These are phyloP conservation scores for Trichoderma koningii DNA, from an alignment of 2,329 filamentous ascomycete genomes.

Conservation along the genomic window DNA sequence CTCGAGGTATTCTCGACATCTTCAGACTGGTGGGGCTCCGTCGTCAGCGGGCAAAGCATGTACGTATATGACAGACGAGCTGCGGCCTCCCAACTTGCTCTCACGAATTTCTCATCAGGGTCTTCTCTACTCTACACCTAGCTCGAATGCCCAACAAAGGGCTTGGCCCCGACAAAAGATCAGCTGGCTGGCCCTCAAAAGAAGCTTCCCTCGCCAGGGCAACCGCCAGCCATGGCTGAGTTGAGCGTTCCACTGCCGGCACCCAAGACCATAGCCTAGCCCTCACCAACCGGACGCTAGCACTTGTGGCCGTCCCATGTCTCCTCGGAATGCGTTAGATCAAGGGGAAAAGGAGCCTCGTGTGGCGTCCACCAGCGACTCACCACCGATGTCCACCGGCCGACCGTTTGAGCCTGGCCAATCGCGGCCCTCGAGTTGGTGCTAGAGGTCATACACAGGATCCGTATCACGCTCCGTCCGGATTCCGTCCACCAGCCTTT, in stretches of 20 bases:
- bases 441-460: slow-evolving; percentile 19
- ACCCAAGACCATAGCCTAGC: not conserved
- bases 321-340: slow-evolving; percentile 20
- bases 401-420: slow-evolving; percentile 13
- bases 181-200: not conserved
- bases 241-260: not conserved
- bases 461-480: slow-evolving; percentile 12
- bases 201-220: not conserved
- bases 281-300: slow-evolving; percentile 4
- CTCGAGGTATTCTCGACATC: not conserved
- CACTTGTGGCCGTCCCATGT: slow-evolving; percentile 13
- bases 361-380: slow-evolving; percentile 23
- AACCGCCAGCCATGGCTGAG: not conserved
- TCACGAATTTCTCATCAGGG: no score
- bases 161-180: not conserved
- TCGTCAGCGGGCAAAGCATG: not conserved
- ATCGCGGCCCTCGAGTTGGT: slow-evolving; percentile 7
- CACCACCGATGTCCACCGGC: slow-evolving; percentile 19
- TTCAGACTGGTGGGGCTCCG: not conserved
- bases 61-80: no score
- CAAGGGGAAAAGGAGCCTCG: slow-evolving; percentile 26
- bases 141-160: no score
- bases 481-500: not conserved
- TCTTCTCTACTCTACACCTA: no score
- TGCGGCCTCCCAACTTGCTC: no score